Conservation (phyloP, 768 basidiomycete genomes). For the Thelephora ganbajun region DNA sequence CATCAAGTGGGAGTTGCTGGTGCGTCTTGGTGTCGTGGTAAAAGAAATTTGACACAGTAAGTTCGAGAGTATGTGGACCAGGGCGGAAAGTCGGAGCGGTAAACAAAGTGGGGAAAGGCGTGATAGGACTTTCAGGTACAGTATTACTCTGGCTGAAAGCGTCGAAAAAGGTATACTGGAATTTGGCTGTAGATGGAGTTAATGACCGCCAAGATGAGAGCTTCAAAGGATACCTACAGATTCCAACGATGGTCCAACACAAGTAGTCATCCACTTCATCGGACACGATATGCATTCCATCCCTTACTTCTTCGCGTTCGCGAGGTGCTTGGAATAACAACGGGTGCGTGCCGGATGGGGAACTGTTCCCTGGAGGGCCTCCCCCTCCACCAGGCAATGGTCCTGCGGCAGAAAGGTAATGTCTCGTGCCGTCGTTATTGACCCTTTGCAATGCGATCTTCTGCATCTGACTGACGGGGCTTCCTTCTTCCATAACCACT, state of each 20-base stretch:
- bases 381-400: constrained; percentile 69
- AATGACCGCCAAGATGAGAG: constrained; percentile 4
- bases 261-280: constrained; percentile 93
- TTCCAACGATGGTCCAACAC: constrained; percentile 93
- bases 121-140: constrained; percentile 69
- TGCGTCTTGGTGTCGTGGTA: constrained; percentile 58
- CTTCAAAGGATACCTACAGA: constrained; percentile 43
- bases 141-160: constrained; percentile 69
- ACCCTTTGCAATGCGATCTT: constrained; percentile 85
- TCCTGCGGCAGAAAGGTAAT: constrained; percentile 82
- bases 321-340: constrained; percentile 69
- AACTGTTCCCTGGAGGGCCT: constrained; percentile 43
- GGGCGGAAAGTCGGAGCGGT: constrained; percentile 65
- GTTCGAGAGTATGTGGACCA: constrained; percentile 58
- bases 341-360: constrained; percentile 55
- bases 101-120: constrained; percentile 81
- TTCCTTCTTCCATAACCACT: constrained; percentile 77
- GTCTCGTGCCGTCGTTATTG: constrained; percentile 68
- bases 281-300: constrained; percentile 57
- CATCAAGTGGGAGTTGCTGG: constrained; percentile 59
- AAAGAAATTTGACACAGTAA: constrained; percentile 83
- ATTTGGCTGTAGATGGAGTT: constrained; percentile 47
- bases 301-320: constrained; percentile 70
- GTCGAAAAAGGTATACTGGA: constrained; percentile 91
- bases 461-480: constrained; percentile 94